Base-by-base conservation (phyloP, 345 rosid genomes). In the Laguncularia racemosa region DNA sequence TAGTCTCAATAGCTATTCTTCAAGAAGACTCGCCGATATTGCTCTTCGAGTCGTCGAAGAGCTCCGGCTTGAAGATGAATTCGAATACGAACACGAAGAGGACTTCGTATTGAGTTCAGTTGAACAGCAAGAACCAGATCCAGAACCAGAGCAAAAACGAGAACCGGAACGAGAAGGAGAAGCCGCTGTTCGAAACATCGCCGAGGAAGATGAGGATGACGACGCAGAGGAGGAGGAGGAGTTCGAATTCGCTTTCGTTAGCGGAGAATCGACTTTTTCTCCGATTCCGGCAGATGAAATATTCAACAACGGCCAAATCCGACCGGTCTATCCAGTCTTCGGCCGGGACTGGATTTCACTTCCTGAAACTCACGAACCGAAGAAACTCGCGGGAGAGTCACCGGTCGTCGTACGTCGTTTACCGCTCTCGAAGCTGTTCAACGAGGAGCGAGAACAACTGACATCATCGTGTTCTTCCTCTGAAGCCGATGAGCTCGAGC, bases 401-500 rank as follows among this genome's bases (percentile, higher is more conserved):
- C 55, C 62, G 88, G 16, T 46, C 61, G 55, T 33, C 9, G 40
- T 33, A 33, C 40, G 40, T 33, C 40, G 40, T 33, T 33, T 33
- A 9, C 81, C 82, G 2, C 77, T 88, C 44, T 61, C 56, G 71
- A 73, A 81, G 46, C 68, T 84, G n/a, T 72, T 84, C 19, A 49
- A 74, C 28, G 76, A 66, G 6, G 88, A 81, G 0, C 71, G 72
- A 12, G 81, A 60, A 33, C 82, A 68, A n/a, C n/a, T n/a, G 18
- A 79, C 75, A 53, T 18, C 73, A 17, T 83, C 87, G 13, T 74
- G 74, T 15, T 78, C 82, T 0, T 79, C 86, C 21, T 83, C 85
- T 14, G 81, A 79, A 21, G 81, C 82, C 1, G 96, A 91, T 16
- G 98, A 84, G 50, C 60, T 78, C 13, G 88, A 81, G 15, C 59